Evolutionary conservation across 2,329 filamentous ascomycete genomes (phyloP).

Genomic region (Talaromyces sp.): DNA sequence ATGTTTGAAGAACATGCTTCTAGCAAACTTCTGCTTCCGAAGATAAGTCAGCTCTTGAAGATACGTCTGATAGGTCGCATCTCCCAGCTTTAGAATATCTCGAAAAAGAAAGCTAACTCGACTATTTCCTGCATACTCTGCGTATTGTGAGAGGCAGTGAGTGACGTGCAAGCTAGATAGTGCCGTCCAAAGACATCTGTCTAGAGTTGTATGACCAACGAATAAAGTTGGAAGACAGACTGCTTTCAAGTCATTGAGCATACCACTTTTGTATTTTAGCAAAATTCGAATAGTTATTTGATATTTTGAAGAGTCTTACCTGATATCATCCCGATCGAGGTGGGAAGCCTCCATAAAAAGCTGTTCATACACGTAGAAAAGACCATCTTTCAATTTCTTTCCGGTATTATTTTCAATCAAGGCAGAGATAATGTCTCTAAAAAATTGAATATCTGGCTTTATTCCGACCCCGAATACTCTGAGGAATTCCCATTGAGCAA

Average conservation of each 20-base stretch:
- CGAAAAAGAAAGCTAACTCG: conserved; percentile 1
- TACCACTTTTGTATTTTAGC: background rate
- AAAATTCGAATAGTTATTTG: background rate
- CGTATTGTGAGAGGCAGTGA: background rate
- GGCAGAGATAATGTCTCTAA: background rate
- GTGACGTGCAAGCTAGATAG: background rate
- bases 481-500: conserved; percentile 3
- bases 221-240: background rate
- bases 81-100: background rate
- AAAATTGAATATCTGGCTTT: conserved; percentile 2
- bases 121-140: background rate
- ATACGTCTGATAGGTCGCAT: background rate
- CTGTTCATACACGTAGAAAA: background rate
- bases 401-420: background rate
- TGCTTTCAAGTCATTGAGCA: background rate
- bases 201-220: background rate
- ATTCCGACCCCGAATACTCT: background rate
- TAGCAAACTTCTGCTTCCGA: too few relatives aligned
- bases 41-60: background rate
- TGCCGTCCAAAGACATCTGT: background rate
- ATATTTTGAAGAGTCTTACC: background rate
- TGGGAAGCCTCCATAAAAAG: background rate
- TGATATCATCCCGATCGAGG: background rate
- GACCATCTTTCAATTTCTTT: background rate
- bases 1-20: too few relatives aligned